These are phyloP conservation scores for Schoenoplectus tabernaemontani DNA, from an alignment of 202 grass and related monocot genomes.

Conservation along the genomic window DNA sequence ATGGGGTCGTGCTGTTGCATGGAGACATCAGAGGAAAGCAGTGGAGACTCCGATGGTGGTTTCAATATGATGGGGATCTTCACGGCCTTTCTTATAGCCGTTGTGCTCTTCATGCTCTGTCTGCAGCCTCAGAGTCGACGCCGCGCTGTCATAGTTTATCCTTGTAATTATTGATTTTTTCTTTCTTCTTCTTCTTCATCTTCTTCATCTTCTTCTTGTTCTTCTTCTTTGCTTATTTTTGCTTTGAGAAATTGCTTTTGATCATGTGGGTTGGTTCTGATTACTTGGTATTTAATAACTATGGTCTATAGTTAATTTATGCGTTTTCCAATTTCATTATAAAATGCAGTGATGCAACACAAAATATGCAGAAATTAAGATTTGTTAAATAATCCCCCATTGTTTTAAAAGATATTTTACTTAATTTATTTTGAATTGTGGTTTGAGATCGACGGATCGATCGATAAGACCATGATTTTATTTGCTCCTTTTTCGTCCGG, in stretches of 20 bases:
- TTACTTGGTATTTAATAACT: not conserved
- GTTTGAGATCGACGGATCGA: not conserved
- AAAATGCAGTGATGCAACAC: not conserved
- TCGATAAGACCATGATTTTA: not conserved
- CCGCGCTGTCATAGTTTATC: slow-evolving; percentile 38
- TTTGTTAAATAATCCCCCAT: not conserved
- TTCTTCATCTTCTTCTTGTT: too few relatives aligned
- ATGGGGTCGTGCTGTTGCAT: slow-evolving; percentile 67
- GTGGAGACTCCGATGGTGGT: slow-evolving; percentile 12
- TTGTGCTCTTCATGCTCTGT: slow-evolving; percentile 66
- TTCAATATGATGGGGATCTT: slow-evolving; percentile 43
- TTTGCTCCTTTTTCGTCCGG: not conserved
- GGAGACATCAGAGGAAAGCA: not conserved
- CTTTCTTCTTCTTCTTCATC: not conserved
- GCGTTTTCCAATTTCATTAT: not conserved
- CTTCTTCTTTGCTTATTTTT: not conserved
- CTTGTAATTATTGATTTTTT: slow-evolving; percentile 10
- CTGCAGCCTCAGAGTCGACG: slow-evolving; percentile 35
- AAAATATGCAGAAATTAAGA: not conserved
- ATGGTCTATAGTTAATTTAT: not conserved
- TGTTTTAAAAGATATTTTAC: not conserved
- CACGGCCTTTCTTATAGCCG: slow-evolving; percentile 55
- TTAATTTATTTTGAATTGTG: not conserved
- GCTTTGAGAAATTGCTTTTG: not conserved
- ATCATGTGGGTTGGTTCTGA: not conserved